phyloP scores from a whole-genome alignment of 2,329 filamentous ascomycete species.

The Aspergillus terreus region DNA sequence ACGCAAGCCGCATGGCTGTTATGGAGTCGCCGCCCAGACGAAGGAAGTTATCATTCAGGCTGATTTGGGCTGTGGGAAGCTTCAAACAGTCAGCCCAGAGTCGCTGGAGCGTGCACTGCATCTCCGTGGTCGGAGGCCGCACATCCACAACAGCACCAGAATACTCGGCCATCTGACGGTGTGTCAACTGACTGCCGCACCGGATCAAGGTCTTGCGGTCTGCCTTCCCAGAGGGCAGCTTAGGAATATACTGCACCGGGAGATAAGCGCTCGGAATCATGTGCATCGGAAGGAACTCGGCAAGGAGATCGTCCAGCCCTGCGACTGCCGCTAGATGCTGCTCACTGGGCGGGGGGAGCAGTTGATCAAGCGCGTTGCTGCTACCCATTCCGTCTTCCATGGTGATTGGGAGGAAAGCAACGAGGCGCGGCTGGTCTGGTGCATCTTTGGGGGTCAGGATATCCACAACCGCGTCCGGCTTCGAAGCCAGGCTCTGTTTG shows the following conservation, averaged over 20 bases:
- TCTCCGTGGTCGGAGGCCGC: slow-evolving; percentile 2
- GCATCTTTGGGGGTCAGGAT: slow-evolving; percentile 45
- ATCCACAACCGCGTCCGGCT: slow-evolving; percentile 46
- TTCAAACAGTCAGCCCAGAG: slow-evolving; percentile 8
- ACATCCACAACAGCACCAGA: slow-evolving; percentile 33
- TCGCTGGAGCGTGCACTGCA: slow-evolving; percentile 5
- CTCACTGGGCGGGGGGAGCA: slow-evolving; percentile 6
- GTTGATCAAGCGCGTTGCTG: not conserved
- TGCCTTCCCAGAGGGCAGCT: slow-evolving; percentile 7
- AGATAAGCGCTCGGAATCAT: slow-evolving; percentile 10
- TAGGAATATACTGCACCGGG: slow-evolving; percentile 5
- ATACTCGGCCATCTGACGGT: slow-evolving; percentile 4
- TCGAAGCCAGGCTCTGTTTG: slow-evolving; percentile 30
- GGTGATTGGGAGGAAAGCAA: slow-evolving; percentile 37
- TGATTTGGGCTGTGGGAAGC: not conserved
- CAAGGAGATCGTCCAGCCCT: slow-evolving; percentile 5
- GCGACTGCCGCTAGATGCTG: slow-evolving; percentile 4
- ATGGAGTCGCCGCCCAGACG: slow-evolving; percentile 14
- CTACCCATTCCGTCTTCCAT: not conserved
- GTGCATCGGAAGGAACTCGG: slow-evolving; percentile 7
- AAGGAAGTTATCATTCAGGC: slow-evolving; percentile 15
- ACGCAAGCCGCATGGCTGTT: slow-evolving; percentile 8
- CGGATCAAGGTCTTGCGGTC: slow-evolving; percentile 7
- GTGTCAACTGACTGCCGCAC: not conserved
- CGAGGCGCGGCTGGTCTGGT: slow-evolving; percentile 41